These are phyloP conservation scores for Infundibulicybe gibba DNA, from an alignment of 768 basidiomycete species.

Conservation along the genomic window DNA sequence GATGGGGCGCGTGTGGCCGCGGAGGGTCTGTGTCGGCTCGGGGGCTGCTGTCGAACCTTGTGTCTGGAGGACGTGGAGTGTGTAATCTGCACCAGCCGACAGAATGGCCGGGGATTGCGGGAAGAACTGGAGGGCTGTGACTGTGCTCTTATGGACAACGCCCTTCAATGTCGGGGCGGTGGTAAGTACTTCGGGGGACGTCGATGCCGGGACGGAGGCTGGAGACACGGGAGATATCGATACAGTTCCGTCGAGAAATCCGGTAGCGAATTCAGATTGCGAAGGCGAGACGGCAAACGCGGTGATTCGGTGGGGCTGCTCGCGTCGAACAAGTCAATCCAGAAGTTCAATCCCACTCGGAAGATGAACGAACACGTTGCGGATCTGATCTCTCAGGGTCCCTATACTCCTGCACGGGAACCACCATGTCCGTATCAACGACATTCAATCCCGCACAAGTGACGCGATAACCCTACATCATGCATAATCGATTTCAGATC, in stretches of 20 bases:
- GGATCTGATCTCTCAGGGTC: conserved; percentile 42
- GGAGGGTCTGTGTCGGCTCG: conserved; percentile 59
- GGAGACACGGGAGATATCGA: conserved; percentile 40
- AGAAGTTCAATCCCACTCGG: conserved; percentile 33
- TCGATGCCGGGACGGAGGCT: conserved; percentile 17
- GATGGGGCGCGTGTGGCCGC: conserved; percentile 62
- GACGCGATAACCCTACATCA: too few relatives aligned
- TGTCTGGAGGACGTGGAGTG: conserved; percentile 62
- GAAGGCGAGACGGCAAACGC: conserved; percentile 64
- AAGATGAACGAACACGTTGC: conserved; percentile 26
- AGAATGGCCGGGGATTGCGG: conserved; percentile 72
- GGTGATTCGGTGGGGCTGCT: conserved; percentile 52
- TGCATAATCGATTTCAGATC: too few relatives aligned
- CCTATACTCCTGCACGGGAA: conserved; percentile 55
- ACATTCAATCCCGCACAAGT: too few relatives aligned
- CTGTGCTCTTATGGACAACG: conserved; percentile 41
- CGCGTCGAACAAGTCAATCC: not conserved
- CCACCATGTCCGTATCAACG: conserved; percentile 27
- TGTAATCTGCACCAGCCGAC: conserved; percentile 65
- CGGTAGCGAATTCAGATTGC: conserved; percentile 53
- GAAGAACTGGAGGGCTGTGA: conserved; percentile 61
- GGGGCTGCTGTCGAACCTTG: conserved; percentile 29
- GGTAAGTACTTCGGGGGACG: conserved; percentile 23
- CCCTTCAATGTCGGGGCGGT: conserved; percentile 20
- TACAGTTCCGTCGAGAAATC: conserved; percentile 58